Percentiles rank a stretch among this genome's conserved stretches.
Evolutionary conservation across 306 rosid genomes (phyloP).

Genomic region (Corylus avellana): DNA sequence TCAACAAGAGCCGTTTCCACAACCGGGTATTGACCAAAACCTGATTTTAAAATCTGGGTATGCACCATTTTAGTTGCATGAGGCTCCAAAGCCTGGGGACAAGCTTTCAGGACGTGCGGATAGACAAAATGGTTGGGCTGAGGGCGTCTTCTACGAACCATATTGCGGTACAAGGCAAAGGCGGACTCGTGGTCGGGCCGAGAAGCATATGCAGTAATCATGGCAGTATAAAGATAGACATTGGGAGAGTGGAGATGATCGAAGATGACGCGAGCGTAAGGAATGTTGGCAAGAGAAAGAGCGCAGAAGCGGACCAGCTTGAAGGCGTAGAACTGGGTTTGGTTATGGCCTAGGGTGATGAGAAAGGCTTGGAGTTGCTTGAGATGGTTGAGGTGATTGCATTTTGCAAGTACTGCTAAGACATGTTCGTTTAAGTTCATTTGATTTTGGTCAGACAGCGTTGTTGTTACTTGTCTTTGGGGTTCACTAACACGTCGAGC

Average conservation of each 20-base stretch:
- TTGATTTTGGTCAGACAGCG: constrained; percentile 8
- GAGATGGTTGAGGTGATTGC: constrained; percentile 56
- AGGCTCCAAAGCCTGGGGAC: constrained; percentile 34
- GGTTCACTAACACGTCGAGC: not conserved
- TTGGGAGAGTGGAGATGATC: constrained; percentile 53
- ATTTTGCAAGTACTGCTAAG: constrained; percentile 37
- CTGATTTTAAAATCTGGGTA: constrained; percentile 58
- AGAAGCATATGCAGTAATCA: constrained; percentile 67
- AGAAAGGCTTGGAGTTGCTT: constrained; percentile 69
- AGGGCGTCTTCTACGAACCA: constrained; percentile 43
- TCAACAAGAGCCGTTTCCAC: constrained; percentile 69
- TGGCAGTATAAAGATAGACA: constrained; percentile 61
- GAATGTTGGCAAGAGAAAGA: constrained; percentile 48
- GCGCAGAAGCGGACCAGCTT: constrained; percentile 70
- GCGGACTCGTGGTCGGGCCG: constrained; percentile 38
- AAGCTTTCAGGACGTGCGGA: constrained; percentile 61
- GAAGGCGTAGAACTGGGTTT: constrained; percentile 70
- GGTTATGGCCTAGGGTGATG: constrained; percentile 56
- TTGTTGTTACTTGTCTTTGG: not conserved
- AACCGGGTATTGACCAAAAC: constrained; percentile 55
- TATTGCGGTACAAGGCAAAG: constrained; percentile 40
- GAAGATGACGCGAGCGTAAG: constrained; percentile 63
- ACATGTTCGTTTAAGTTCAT: constrained; percentile 39
- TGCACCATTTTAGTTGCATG: constrained; percentile 40
- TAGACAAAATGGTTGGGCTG: constrained; percentile 60